Conservation (phyloP, 73 alveolate species). For the Paramecium biaurelia region DNA sequence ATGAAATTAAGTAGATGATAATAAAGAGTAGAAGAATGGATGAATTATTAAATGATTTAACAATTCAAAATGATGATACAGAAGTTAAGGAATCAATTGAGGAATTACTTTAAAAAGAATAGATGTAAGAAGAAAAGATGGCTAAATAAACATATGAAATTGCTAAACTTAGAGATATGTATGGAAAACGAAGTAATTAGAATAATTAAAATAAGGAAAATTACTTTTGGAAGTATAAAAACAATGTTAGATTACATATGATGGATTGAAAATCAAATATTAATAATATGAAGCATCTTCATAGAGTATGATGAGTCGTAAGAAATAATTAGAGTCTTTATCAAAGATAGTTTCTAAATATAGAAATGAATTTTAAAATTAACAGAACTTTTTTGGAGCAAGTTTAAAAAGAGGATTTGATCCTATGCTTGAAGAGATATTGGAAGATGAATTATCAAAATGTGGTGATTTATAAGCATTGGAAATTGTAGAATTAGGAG, state of each 20-base stretch:
- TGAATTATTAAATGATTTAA: not conserved
- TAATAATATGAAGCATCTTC: not conserved
- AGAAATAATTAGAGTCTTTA: not conserved
- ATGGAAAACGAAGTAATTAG: not conserved
- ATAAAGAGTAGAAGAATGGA: not conserved
- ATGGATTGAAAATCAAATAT: not conserved
- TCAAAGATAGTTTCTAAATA: not conserved
- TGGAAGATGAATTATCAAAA: slow-evolving; percentile 21
- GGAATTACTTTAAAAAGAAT: not conserved
- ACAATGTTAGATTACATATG: not conserved
- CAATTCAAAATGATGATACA: not conserved
- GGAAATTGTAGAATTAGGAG: not conserved
- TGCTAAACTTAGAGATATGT: not conserved
- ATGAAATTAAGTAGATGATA: not conserved
- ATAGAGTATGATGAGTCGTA: not conserved
- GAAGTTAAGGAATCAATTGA: not conserved
- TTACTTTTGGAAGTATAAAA: not conserved
- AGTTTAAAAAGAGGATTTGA: not conserved
- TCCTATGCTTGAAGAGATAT: not conserved
- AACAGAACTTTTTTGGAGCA: not conserved
- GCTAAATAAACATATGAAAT: not conserved
- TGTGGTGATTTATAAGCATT: not conserved
- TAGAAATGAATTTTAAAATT: not conserved
- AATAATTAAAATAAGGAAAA: not conserved
- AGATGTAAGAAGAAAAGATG: not conserved